phyloP scores from a whole-genome alignment of 768 basidiomycete species.

The Hericium alpestre region DNA sequence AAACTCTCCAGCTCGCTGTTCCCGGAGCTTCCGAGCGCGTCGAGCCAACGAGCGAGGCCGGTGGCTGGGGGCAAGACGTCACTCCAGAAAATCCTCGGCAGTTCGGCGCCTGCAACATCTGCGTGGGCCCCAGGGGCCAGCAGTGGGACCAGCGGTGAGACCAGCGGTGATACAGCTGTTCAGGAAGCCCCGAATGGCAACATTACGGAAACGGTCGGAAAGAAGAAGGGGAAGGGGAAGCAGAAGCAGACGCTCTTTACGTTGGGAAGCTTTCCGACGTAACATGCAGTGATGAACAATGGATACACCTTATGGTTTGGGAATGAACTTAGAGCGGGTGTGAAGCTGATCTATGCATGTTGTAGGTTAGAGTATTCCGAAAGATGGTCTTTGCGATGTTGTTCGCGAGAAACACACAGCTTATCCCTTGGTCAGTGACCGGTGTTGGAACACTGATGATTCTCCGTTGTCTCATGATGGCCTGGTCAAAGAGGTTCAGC shows the following conservation, averaged over 20 bases:
- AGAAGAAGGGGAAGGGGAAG: constrained; percentile 73
- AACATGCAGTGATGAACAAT: neutral
- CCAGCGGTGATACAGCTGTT: constrained; percentile 3
- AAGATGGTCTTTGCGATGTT: too few species aligned
- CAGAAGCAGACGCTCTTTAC: constrained; percentile 80
- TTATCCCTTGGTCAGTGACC: too few species aligned
- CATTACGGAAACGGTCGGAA: constrained; percentile 26
- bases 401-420: too few species aligned
- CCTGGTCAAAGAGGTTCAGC: too few species aligned
- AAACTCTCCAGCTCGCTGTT: constrained; percentile 50
- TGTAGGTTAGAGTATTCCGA: too few species aligned
- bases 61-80: constrained; percentile 55
- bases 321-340: too few species aligned
- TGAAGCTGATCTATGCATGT: too few species aligned
- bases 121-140: constrained; percentile 20
- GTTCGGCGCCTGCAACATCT: constrained; percentile 22
- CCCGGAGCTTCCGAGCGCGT: constrained; percentile 53
- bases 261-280: constrained; percentile 39
- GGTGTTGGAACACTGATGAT: too few species aligned
- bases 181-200: constrained; percentile 5
- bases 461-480: too few species aligned
- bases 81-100: constrained; percentile 56
- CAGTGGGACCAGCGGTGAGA: constrained; percentile 11
- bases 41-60: constrained; percentile 27
- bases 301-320: too few species aligned